Conservation (phyloP, 2,329 filamentous ascomycete species). For the Hypoxylon sp. region DNA sequence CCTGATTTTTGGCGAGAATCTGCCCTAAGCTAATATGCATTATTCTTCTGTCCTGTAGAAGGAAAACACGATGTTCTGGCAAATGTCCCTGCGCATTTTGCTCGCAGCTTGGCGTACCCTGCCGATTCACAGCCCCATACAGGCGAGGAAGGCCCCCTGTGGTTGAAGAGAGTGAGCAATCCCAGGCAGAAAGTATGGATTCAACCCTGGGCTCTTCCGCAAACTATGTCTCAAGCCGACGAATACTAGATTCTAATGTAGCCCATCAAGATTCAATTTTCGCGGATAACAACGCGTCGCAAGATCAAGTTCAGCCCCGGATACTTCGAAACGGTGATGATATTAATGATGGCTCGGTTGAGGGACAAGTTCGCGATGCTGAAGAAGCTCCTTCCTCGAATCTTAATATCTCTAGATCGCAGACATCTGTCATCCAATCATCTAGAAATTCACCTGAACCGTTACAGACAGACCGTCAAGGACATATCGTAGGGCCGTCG, state of each 20-base stretch:
- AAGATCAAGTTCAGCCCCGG: background rate
- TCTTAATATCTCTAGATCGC: conserved; percentile 5
- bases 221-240: background rate
- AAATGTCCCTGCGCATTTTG: conserved; percentile 25
- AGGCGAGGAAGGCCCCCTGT: conserved; percentile 19
- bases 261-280: background rate
- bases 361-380: background rate
- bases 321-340: conserved; percentile 2
- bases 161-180: conserved; percentile 10
- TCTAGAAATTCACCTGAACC: conserved; percentile 63
- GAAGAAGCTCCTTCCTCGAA: background rate
- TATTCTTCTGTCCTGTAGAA: conserved; percentile 4
- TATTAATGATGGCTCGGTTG: background rate
- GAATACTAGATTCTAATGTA: background rate
- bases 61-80: conserved; percentile 26
- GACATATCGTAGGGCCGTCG: conserved; percentile 63
- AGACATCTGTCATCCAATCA: conserved; percentile 34
- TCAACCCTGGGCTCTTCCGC: background rate
- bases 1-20: background rate
- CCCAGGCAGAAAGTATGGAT: conserved; percentile 1
- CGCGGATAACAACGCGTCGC: background rate
- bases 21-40: background rate
- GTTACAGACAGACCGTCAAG: conserved; percentile 61
- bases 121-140: conserved; percentile 27
- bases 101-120: conserved; percentile 17